Percentiles rank a stretch among this genome's conserved stretches.
phyloP scores from a whole-genome alignment of 306 rosid genomes.

The Calophaca sinica region DNA sequence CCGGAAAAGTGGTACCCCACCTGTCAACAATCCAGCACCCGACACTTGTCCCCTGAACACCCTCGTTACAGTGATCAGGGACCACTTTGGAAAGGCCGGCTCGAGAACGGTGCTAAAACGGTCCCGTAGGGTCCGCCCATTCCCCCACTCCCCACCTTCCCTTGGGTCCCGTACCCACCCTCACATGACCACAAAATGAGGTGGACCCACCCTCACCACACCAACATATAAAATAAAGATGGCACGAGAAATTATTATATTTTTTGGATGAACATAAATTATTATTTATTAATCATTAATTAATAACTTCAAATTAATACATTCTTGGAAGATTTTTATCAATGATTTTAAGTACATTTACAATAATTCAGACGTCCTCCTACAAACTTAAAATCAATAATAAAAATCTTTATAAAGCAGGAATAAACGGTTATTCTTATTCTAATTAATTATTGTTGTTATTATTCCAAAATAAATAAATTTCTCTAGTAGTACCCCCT shows the following conservation, averaged over 20 bases:
- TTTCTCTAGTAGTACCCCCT: constrained; percentile 17
- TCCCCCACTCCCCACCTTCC: constrained; percentile 7
- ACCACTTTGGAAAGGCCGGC: constrained; percentile 42
- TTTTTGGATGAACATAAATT: too few relatives aligned
- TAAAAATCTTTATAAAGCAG: neutral
- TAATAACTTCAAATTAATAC: neutral
- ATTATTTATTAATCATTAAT: neutral
- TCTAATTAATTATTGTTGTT: neutral
- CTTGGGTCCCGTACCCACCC: constrained; percentile 46
- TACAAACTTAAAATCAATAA: constrained; percentile 28
- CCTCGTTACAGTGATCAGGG: constrained; percentile 6
- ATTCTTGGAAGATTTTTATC: neutral
- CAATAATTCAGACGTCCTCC: neutral
- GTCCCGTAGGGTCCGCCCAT: constrained; percentile 50
- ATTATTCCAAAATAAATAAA: constrained; percentile 13
- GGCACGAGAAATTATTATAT: neutral
- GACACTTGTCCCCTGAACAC: constrained; percentile 36
- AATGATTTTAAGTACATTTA: constrained; percentile 4
- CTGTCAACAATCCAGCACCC: neutral
- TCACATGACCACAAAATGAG: constrained; percentile 42
- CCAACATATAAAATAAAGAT: constrained; percentile 10
- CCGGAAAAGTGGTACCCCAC: constrained; percentile 45
- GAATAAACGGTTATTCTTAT: neutral
- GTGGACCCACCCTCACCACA: constrained; percentile 42
- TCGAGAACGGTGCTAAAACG: constrained; percentile 38